Conservation (phyloP, 129 eudicot species). For the Lactuca saligna region DNA sequence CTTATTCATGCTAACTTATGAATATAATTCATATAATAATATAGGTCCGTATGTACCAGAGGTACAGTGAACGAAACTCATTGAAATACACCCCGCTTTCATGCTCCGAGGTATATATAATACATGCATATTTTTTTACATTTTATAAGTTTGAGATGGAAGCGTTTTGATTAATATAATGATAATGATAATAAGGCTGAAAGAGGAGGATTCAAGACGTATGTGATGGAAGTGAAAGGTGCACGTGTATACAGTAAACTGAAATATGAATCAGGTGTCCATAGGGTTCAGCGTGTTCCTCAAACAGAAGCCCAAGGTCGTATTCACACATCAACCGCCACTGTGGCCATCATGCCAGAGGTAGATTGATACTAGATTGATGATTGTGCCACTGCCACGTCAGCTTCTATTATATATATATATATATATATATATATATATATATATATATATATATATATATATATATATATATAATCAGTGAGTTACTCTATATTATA, state of each 20-base stretch:
- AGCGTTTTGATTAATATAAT: slow-evolving; percentile 20
- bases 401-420: background rate
- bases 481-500: slow-evolving; percentile 1
- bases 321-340: slow-evolving; percentile 97
- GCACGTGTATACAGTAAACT: slow-evolving; percentile 91
- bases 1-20: slow-evolving; percentile 5
- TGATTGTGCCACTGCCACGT: background rate
- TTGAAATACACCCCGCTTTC: slow-evolving; percentile 70
- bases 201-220: slow-evolving; percentile 91
- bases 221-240: slow-evolving; percentile 98
- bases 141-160: slow-evolving; percentile 1
- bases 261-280: slow-evolving; percentile 97
- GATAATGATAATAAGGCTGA: slow-evolving; percentile 55
- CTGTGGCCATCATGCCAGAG: slow-evolving; percentile 99
- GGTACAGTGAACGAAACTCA: slow-evolving; percentile 77
- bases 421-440: too few relatives aligned
- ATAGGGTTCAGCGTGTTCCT: slow-evolving; percentile 99
- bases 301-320: slow-evolving; percentile 99
- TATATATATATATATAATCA: background rate
- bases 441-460: too few relatives aligned
- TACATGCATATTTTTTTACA: background rate
- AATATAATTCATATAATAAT: background rate
- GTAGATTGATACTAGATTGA: slow-evolving; percentile 29
- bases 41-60: slow-evolving; percentile 97
- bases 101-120: slow-evolving; percentile 81